Base-by-base conservation (phyloP, 495 filamentous ascomycete species). In the Annulohypoxylon bovei region DNA sequence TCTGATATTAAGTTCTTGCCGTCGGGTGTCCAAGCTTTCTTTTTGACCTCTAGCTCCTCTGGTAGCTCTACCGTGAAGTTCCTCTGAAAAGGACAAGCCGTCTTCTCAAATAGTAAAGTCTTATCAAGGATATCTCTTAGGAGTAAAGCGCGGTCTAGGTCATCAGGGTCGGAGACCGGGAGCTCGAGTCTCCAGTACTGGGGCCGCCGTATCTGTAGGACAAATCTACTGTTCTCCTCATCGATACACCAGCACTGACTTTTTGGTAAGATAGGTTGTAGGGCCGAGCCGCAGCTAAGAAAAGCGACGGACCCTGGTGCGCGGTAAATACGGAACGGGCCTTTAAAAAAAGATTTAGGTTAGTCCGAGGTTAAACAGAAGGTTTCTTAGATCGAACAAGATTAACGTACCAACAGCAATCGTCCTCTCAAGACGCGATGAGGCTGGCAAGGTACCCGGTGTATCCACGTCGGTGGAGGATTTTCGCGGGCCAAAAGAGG, bases 161-260 rank as follows among this genome's bases (percentile, higher is more conserved):
- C 88, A 23, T 90, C 88, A 0, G 84, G 77, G 0, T 85, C 85
- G 12, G 81, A 80, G 40, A 86, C 83, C 1, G 93, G 92, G 6
- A 97, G 76, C 71, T 97, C 94, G 70, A 97, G 95, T 44, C 94
- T 88, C 83, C 95, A 97, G 74, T 94, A 97, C 49, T 90, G 89
- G 14, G 93, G 88, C 27, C 88, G 85, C 32, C 92, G 86, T 55
- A 95, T 91, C 59, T 92, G 90, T 65, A 97, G 73, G 5, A 95
- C 90, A 72, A 95, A 97, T 65, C 89, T 93, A 77, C 82, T 84
- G 35, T 89, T 90, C 39, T 89, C 88, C 46, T 91, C 91, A 75
- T 97, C 92, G 20, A 97, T 92, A 79, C 92, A 95, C 94, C 94
- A 97, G 66, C 89, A 95, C 75, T 95, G 92, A 18, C 91, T 95